These are phyloP conservation scores for Vigna hirtella DNA, from an alignment of 306 rosid species.

Conservation along the genomic window DNA sequence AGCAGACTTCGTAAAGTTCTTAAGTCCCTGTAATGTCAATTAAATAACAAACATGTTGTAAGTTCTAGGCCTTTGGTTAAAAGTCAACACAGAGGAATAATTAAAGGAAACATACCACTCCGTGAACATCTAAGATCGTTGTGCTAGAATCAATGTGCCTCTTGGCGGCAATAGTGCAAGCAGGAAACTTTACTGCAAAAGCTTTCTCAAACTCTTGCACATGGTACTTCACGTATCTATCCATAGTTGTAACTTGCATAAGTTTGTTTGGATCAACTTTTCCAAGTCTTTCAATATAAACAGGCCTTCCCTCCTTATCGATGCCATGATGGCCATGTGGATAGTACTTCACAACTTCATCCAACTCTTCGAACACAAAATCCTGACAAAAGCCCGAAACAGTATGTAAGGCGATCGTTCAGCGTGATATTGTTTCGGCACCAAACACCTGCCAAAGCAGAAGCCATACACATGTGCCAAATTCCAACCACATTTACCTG, in stretches of 20 bases:
- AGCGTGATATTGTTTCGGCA: neutral
- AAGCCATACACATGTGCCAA: constrained; percentile 8
- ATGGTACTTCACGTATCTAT: constrained; percentile 89
- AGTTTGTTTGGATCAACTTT: constrained; percentile 94
- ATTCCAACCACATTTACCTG: constrained; percentile 59
- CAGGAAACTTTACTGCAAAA: constrained; percentile 92
- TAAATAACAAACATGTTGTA: constrained; percentile 24
- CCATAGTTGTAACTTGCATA: constrained; percentile 94
- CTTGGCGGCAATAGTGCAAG: constrained; percentile 97
- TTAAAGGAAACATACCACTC: constrained; percentile 75
- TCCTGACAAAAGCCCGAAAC: constrained; percentile 60
- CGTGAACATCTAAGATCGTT: constrained; percentile 96
- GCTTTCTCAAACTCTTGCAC: constrained; percentile 89
- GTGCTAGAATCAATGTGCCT: constrained; percentile 97
- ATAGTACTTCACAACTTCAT: constrained; percentile 81
- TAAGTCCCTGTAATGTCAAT: constrained; percentile 69
- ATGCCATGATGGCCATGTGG: constrained; percentile 98
- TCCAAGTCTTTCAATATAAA: constrained; percentile 94
- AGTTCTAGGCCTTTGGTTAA: constrained; percentile 15
- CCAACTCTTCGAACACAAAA: constrained; percentile 80
- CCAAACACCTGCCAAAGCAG: constrained; percentile 1
- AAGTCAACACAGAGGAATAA: constrained; percentile 23
- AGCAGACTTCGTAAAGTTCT: constrained; percentile 94
- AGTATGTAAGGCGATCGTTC: constrained; percentile 14
- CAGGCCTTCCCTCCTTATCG: constrained; percentile 95